These are phyloP conservation scores for Aspergillus ellipticus DNA, from an alignment of 495 filamentous ascomycete genomes.

Conservation along the genomic window DNA sequence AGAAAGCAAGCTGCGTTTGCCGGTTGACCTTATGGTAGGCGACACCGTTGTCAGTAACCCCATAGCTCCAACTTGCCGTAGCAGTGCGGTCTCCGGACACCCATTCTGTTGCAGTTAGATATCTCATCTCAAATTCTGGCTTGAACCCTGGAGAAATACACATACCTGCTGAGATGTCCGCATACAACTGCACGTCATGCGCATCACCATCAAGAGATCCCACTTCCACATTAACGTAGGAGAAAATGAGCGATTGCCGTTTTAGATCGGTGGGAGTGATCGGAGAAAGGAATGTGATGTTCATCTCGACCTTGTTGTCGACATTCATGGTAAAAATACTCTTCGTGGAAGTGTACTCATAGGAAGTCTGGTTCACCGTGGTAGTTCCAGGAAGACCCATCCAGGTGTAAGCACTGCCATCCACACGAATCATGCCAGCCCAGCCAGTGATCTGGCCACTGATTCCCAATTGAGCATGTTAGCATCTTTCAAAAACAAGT, in stretches of 20 bases:
- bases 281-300: slow-evolving; percentile 55
- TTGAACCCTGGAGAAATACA: not conserved
- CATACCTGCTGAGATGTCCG: slow-evolving; percentile 59
- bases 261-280: slow-evolving; percentile 53
- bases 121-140: not conserved
- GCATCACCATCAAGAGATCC: slow-evolving; percentile 47
- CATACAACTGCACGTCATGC: slow-evolving; percentile 56
- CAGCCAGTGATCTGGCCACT: slow-evolving; percentile 52
- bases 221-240: slow-evolving; percentile 54
- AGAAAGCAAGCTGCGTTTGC: slow-evolving; percentile 50
- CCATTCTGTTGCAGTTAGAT: slow-evolving; percentile 48
- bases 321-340: slow-evolving; percentile 55
- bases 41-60: slow-evolving; percentile 36
- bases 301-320: slow-evolving; percentile 45
- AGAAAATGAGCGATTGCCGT: slow-evolving; percentile 53
- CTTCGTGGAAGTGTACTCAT: slow-evolving; percentile 55
- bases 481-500: not conserved
- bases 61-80: slow-evolving; percentile 53
- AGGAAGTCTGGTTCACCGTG: slow-evolving; percentile 48
- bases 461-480: slow-evolving; percentile 1
- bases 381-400: slow-evolving; percentile 45
- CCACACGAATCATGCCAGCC: slow-evolving; percentile 56
- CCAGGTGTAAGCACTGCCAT: slow-evolving; percentile 53
- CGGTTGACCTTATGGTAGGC: slow-evolving; percentile 54
- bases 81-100: slow-evolving; percentile 48